A percentile compares a stretch with the other conserved stretches of the same genome.
Conservation (phyloP, 169 alveolate genomes). For the Cryptosporidium viatorum region DNA sequence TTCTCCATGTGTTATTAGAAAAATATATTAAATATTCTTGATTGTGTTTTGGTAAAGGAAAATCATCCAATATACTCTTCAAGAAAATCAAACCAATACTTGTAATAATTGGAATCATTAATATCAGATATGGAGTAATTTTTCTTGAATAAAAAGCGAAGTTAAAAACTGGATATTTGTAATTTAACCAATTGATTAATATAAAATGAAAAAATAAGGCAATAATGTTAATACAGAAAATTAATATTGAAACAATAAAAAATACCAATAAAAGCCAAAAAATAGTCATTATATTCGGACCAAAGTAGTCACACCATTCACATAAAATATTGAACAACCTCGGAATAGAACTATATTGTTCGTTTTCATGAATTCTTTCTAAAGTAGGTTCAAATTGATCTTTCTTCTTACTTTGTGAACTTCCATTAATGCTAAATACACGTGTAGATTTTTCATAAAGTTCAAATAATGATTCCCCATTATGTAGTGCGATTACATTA, state of each 20-base stretch:
- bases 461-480: constrained; percentile 72
- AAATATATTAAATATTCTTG: constrained; percentile 47
- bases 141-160: not conserved
- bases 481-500: constrained; percentile 45
- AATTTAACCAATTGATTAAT: not conserved
- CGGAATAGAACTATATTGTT: constrained; percentile 58
- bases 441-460: constrained; percentile 49
- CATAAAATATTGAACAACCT: constrained; percentile 57
- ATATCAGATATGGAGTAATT: constrained; percentile 46
- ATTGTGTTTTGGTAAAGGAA: constrained; percentile 60
- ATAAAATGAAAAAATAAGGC: not conserved
- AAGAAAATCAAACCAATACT: constrained; percentile 56
- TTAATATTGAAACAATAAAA: constrained; percentile 18
- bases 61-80: constrained; percentile 53
- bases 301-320: constrained; percentile 73
- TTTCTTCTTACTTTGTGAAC: not conserved
- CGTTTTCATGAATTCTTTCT: constrained; percentile 26
- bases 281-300: constrained; percentile 51
- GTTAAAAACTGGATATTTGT: not conserved
- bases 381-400: constrained; percentile 3
- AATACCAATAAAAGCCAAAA: constrained; percentile 46
- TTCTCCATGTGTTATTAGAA: constrained; percentile 43
- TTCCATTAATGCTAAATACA: not conserved
- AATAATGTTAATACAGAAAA: constrained; percentile 19
- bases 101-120: constrained; percentile 28